Base-by-base conservation (phyloP, 169 alveolate species). In the Plasmodium malariae region DNA sequence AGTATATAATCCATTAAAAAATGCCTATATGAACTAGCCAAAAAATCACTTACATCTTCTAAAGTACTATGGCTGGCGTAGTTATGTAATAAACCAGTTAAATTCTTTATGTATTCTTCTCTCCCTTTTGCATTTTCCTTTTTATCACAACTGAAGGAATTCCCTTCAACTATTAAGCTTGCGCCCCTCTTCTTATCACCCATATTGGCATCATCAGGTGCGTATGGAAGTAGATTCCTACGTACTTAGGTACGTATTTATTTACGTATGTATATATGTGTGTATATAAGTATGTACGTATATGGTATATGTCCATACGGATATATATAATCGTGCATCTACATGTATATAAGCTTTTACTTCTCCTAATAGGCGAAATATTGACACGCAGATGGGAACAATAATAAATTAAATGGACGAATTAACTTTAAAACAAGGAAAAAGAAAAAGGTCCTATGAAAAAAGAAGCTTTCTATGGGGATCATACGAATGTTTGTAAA, bases 21-120 rank as follows among this genome's bases (percentile, higher is more conserved):
- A 49, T 68, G n/a, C 36, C 34, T 76, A 34, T 76, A 76, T 6
- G 89, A 62, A 28, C 89, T 76, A 14, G 74, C 76, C 32, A 76
- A 62, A 60, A 40, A 76, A 60, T 76, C 89, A 67, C 89, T 76
- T 19, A 76, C 7, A 67, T 76, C 89, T 40, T 76, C 89, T 67
- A 45, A 54, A 12, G 36, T 62, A 76, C 62, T 55, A 76, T 62
- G 49, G 1, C 28, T 43, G 0, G 59, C 43, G 49, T 76, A 76
- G 24, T 68, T 43, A 76, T 76, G n/a, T 62, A 76, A 76, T 67
- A 76, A 51, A 9, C 49, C 51, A 28, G 34, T 76, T 45, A 76
- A 43, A 32, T 76, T 36, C 62, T 60, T 76, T 40, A 76, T 76
- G 43, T 62, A 62, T 67, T 36, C 63, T 12, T 24, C 40, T 36